Percentiles rank a stretch among this genome's conserved stretches.
phyloP scores from a whole-genome alignment of 1,284 basidiomycete species.

The Peniophora sp. region DNA sequence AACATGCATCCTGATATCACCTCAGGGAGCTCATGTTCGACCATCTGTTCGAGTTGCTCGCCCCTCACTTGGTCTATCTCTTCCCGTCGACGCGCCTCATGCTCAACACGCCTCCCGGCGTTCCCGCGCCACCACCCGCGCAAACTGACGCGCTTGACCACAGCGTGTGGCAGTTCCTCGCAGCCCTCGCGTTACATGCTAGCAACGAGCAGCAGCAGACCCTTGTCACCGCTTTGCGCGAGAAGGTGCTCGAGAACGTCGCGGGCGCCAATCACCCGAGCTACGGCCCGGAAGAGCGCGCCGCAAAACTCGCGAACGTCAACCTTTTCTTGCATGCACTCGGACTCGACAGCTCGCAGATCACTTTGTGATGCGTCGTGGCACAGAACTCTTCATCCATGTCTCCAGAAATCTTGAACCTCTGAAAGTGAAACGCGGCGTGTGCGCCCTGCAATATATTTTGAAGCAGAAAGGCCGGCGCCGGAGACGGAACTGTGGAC shows the following conservation, averaged over 20 bases:
- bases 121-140: slow-evolving; percentile 20
- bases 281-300: slow-evolving; percentile 60
- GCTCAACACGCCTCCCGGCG: slow-evolving; percentile 20
- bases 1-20: slow-evolving; percentile 2
- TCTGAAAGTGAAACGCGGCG: neutral
- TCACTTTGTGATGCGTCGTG: slow-evolving; percentile 43
- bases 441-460: neutral
- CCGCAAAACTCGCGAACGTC: slow-evolving; percentile 70
- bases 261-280: slow-evolving; percentile 58
- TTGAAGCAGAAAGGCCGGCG: too few relatives aligned
- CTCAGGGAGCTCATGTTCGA: slow-evolving; percentile 77
- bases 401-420: too few relatives aligned
- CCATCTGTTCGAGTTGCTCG: slow-evolving; percentile 74
- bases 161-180: slow-evolving; percentile 89
- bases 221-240: slow-evolving; percentile 81
- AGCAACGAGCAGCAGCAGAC: slow-evolving; percentile 79
- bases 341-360: slow-evolving; percentile 79
- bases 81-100: slow-evolving; percentile 87
- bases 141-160: slow-evolving; percentile 74
- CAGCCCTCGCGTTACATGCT: slow-evolving; percentile 82
- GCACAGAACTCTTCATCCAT: too few relatives aligned
- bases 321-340: slow-evolving; percentile 83
- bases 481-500: too few relatives aligned
- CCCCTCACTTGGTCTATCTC: slow-evolving; percentile 67
- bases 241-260: slow-evolving; percentile 89